These are phyloP conservation scores for Calamus simplicifolius DNA, from an alignment of 176 grass and related monocot genomes.

Conservation along the genomic window DNA sequence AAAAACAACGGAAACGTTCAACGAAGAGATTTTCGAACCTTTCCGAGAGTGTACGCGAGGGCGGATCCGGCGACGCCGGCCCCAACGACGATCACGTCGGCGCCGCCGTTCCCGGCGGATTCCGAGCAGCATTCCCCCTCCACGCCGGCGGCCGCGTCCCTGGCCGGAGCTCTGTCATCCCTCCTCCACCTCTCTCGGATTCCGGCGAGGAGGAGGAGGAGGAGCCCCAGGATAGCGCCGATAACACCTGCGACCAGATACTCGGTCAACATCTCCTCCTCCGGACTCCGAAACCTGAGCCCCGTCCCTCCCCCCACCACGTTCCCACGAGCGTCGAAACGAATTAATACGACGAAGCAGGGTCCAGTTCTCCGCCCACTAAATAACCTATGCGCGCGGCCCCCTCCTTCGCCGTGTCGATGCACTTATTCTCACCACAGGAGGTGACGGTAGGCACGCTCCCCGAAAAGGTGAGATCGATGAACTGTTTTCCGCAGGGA, in stretches of 20 bases:
- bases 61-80: constrained; percentile 95
- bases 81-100: constrained; percentile 82
- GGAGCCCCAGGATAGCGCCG: constrained; percentile 41
- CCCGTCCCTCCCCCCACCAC: too few species aligned
- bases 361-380: too few species aligned
- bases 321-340: too few species aligned
- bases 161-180: background rate
- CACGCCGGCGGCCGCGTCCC: background rate
- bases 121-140: background rate
- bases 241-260: constrained; percentile 22
- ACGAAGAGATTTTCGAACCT: constrained; percentile 16
- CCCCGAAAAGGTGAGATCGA: too few species aligned
- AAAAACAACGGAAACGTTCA: background rate
- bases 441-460: too few species aligned
- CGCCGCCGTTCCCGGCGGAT: constrained; percentile 1
- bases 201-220: constrained; percentile 28
- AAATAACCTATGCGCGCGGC: too few species aligned
- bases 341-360: too few species aligned
- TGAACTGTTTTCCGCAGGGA: too few species aligned
- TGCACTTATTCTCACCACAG: too few species aligned
- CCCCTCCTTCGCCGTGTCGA: too few species aligned
- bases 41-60: constrained; percentile 84
- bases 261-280: constrained; percentile 13
- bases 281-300: too few species aligned
- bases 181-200: constrained; percentile 3